A percentile compares a stretch with the other conserved stretches of the same genome.
These are phyloP conservation scores for Kwoniella mangroviensis DNA, from an alignment of 768 basidiomycete genomes.

Conservation along the genomic window DNA sequence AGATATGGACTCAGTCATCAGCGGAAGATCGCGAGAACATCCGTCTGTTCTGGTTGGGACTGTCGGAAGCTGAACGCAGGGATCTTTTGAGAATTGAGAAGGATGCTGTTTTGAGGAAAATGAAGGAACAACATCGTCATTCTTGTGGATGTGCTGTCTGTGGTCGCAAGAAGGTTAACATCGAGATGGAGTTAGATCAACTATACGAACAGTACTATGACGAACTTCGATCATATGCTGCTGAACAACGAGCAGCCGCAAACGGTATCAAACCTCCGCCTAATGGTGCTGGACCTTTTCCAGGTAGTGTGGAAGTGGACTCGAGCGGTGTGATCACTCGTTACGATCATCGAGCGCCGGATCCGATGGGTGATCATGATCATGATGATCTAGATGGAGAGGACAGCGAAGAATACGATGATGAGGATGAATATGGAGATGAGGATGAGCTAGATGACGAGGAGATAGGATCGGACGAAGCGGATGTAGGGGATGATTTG, in stretches of 20 bases:
- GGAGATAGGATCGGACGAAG: slow-evolving; percentile 43
- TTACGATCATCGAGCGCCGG: slow-evolving; percentile 58
- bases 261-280: slow-evolving; percentile 82
- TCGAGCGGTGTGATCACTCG: slow-evolving; percentile 77
- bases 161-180: slow-evolving; percentile 94
- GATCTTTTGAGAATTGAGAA: slow-evolving; percentile 97
- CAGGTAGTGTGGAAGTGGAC: slow-evolving; percentile 95
- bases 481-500: slow-evolving; percentile 61
- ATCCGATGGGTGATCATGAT: slow-evolving; percentile 30
- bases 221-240: slow-evolving; percentile 98
- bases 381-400: slow-evolving; percentile 59
- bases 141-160: slow-evolving; percentile 94
- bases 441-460: slow-evolving; percentile 54
- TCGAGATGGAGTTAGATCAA: slow-evolving; percentile 99
- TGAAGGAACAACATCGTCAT: slow-evolving; percentile 99
- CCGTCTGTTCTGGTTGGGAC: slow-evolving; percentile 94
- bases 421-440: slow-evolving; percentile 53
- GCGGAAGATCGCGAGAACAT: slow-evolving; percentile 94
- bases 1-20: slow-evolving; percentile 93
- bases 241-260: slow-evolving; percentile 71
- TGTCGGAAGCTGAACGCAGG: slow-evolving; percentile 87
- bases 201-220: slow-evolving; percentile 99
- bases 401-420: slow-evolving; percentile 61
- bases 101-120: slow-evolving; percentile 94
- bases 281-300: slow-evolving; percentile 95